Conservation (phyloP, 176 grass and related monocot genomes). For the Raddia distichophylla region DNA sequence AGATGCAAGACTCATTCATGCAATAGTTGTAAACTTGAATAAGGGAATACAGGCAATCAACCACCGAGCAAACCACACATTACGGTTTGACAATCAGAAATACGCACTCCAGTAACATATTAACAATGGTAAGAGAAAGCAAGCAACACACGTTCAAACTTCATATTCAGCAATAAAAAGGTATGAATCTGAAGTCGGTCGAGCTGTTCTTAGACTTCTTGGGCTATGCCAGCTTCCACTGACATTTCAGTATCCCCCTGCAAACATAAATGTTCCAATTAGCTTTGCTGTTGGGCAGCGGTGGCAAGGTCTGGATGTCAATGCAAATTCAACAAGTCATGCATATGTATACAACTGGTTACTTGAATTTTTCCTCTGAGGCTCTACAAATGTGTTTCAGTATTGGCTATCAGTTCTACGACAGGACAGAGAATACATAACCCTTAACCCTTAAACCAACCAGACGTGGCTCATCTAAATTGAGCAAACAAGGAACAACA, state of each 20-base stretch:
- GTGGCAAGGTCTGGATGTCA: too few species aligned
- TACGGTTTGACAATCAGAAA: constrained; percentile 5
- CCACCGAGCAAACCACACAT: constrained; percentile 35
- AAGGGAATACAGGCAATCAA: constrained; percentile 29
- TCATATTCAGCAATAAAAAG: constrained; percentile 68
- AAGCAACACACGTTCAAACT: constrained; percentile 50
- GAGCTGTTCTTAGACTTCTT: constrained; percentile 45
- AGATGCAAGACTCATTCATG: constrained; percentile 6
- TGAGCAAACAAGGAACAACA: background rate
- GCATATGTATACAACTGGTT: too few species aligned
- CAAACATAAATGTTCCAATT: constrained; percentile 30
- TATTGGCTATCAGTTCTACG: too few species aligned
- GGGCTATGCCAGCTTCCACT: constrained; percentile 38
- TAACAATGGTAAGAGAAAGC: constrained; percentile 28
- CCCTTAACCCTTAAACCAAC: background rate
- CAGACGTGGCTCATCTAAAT: background rate
- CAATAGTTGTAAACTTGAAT: constrained; percentile 21
- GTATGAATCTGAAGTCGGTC: constrained; percentile 70
- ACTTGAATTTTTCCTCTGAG: too few species aligned
- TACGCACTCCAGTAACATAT: constrained; percentile 36
- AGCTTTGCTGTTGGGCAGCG: too few species aligned
- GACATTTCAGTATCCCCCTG: constrained; percentile 47
- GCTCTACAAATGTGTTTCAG: too few species aligned
- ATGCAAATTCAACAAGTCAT: too few species aligned
- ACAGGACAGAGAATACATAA: background rate